phyloP scores from a whole-genome alignment of 768 basidiomycete genomes.

The Multifurca ochricompacta region DNA sequence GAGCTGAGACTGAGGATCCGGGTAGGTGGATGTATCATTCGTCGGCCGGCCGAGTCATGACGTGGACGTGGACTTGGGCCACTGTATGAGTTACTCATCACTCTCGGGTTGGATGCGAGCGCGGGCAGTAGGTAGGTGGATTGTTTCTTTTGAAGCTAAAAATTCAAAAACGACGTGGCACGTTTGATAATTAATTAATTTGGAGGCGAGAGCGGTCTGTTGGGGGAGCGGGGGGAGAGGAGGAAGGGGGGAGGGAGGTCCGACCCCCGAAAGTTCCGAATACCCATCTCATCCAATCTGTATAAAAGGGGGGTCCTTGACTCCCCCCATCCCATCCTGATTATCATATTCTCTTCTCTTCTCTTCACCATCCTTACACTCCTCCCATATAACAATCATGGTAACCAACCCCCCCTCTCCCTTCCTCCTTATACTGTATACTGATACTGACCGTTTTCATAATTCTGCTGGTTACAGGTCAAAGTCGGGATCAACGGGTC shows the following conservation, averaged over 20 bases:
- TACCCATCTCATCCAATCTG: background rate
- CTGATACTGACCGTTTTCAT: background rate
- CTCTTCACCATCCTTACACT: background rate
- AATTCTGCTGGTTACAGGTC: constrained; percentile 38
- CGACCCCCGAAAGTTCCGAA: constrained; percentile 18
- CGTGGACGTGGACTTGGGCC: too few relatives aligned
- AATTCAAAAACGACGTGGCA: too few relatives aligned
- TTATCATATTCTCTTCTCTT: background rate
- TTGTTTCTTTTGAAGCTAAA: too few relatives aligned
- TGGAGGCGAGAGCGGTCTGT: constrained; percentile 1
- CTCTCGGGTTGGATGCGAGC: constrained; percentile 1
- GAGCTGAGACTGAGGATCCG: too few relatives aligned
- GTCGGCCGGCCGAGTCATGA: too few relatives aligned
- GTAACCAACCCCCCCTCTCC: background rate
- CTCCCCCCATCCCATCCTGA: constrained; percentile 6
- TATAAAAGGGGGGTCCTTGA: too few relatives aligned
- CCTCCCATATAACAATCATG: background rate
- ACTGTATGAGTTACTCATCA: too few relatives aligned
- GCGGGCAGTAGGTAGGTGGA: too few relatives aligned
- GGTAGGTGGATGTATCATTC: background rate
- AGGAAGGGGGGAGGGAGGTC: constrained; percentile 7
- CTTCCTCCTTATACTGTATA: background rate
- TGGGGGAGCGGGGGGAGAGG: background rate
- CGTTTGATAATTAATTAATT: too few relatives aligned
- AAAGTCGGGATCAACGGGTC: constrained; percentile 97